A percentile compares a stretch with the other conserved stretches of the same genome.
phyloP scores from a whole-genome alignment of 441 rosid species.

The Metrosideros polymorpha region DNA sequence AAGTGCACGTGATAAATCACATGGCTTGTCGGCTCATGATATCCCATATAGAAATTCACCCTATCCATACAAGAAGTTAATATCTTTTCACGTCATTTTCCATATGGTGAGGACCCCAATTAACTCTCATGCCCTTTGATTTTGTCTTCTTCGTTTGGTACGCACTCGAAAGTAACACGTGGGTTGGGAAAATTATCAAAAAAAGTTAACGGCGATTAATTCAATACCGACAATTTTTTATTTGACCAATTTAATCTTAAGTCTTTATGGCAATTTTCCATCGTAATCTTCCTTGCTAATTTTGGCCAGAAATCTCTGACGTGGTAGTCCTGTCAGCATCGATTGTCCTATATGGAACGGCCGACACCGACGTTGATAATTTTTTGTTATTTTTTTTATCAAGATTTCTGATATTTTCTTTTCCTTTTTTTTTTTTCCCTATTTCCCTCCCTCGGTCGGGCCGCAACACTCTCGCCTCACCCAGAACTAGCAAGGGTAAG shows the following conservation, averaged over 20 bases:
- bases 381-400: not conserved
- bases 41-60: not conserved
- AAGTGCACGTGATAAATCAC: not conserved
- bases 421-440: not conserved
- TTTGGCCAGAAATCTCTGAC: not conserved
- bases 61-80: not conserved
- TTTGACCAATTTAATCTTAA: not conserved
- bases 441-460: rapidly evolving
- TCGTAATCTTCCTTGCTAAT: rapidly evolving
- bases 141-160: not conserved
- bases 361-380: not conserved
- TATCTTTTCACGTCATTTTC: not conserved
- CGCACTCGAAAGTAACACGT: not conserved
- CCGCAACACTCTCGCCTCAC: rapidly evolving
- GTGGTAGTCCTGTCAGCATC: rapidly evolving
- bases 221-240: rapidly evolving
- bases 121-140: not conserved
- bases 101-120: not conserved
- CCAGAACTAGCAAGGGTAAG: not conserved
- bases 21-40: not conserved
- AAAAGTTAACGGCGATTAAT: rapidly evolving
- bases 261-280: not conserved
- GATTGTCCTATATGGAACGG: too few species aligned
- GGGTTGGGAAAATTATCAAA: rapidly evolving
- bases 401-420: not conserved